phyloP scores from a whole-genome alignment of 1,284 basidiomycete genomes.

The Cryptococcus neoformans region DNA sequence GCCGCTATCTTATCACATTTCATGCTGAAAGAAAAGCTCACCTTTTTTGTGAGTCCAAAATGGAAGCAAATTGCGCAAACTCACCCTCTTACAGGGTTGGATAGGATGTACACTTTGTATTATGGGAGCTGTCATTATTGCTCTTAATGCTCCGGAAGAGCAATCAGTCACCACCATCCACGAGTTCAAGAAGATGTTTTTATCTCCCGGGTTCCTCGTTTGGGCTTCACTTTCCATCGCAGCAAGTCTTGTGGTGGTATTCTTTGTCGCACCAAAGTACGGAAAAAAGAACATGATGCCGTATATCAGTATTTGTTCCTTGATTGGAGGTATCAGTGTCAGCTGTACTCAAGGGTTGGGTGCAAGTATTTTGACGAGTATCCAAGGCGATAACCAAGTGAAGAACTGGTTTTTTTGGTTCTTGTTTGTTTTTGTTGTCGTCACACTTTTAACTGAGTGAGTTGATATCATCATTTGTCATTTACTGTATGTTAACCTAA shows the following conservation, averaged over 20 bases:
- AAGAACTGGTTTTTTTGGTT: conserved; percentile 61
- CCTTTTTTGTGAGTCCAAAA: conserved; percentile 48
- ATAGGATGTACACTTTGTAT: conserved; percentile 84
- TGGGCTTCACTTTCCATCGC: conserved; percentile 55
- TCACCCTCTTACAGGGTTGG: conserved; percentile 60
- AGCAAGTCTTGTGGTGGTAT: conserved; percentile 31
- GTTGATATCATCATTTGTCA: conserved; percentile 6
- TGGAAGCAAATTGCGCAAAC: background rate
- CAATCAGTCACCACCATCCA: conserved; percentile 73
- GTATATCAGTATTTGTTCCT: conserved; percentile 90
- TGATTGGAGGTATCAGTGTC: conserved; percentile 96
- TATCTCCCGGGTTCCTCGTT: conserved; percentile 80
- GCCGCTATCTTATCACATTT: conserved; percentile 91
- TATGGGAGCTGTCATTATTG: conserved; percentile 63
- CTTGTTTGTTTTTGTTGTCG: conserved; percentile 74
- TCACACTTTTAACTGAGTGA: conserved; percentile 59
- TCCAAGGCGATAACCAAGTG: conserved; percentile 55
- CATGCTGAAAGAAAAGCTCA: conserved; percentile 88
- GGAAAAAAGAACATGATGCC: conserved; percentile 94
- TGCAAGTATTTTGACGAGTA: conserved; percentile 81
- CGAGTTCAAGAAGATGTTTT: conserved; percentile 76
- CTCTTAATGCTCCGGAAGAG: conserved; percentile 75
- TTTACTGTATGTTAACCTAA: background rate
- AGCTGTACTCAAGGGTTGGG: conserved; percentile 95
- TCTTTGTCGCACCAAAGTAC: conserved; percentile 56